phyloP scores from a whole-genome alignment of 305 asterid species.

The Rubia peregrina region DNA sequence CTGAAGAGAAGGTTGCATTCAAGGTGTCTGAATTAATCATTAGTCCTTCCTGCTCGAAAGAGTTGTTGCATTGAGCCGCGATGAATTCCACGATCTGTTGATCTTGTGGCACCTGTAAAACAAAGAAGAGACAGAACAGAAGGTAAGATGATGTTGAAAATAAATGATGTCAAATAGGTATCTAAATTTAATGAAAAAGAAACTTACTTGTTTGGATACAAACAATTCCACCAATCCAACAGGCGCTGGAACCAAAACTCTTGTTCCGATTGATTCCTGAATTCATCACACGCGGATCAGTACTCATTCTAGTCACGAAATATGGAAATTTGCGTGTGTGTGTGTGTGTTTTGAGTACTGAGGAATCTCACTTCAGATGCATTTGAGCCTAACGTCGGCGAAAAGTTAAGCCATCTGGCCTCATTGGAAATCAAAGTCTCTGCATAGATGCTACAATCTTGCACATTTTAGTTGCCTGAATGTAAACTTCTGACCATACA shows the following conservation, averaged over 20 bases:
- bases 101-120: conserved; percentile 62
- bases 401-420: conserved; percentile 60
- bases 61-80: conserved; percentile 42
- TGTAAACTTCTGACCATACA: background rate
- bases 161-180: background rate
- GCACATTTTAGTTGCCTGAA: background rate
- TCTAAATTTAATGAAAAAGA: background rate
- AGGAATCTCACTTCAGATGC: conserved; percentile 33
- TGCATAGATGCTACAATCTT: conserved; percentile 46
- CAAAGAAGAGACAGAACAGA: background rate
- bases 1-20: conserved; percentile 24
- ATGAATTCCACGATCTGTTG: conserved; percentile 48
- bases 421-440: conserved; percentile 52
- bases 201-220: conserved; percentile 49
- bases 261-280: conserved; percentile 63
- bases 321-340: background rate
- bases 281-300: conserved; percentile 7
- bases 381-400: conserved; percentile 42
- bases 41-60: conserved; percentile 39
- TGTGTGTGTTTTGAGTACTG: background rate
- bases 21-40: conserved; percentile 29
- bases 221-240: conserved; percentile 65
- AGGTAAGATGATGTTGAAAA: background rate
- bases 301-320: background rate
- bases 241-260: conserved; percentile 54